phyloP scores from a whole-genome alignment of 495 filamentous ascomycete genomes.

The Penicillium canescens region DNA sequence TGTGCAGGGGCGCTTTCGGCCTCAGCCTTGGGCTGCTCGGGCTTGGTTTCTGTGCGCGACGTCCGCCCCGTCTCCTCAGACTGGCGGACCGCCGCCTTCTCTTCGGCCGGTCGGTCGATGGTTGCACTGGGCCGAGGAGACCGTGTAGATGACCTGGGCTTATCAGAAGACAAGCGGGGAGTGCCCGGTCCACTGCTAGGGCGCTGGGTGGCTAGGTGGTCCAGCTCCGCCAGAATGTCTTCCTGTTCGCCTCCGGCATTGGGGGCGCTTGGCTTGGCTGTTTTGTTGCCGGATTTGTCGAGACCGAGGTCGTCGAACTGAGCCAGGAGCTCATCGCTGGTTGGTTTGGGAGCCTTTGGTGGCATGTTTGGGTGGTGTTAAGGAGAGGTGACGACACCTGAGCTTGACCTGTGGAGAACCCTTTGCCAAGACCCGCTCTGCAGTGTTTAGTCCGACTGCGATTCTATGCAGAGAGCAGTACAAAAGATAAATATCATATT shows the following conservation, averaged over 20 bases:
- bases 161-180: conserved; percentile 67
- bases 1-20: conserved; percentile 27
- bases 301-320: conserved; percentile 75
- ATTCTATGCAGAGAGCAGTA: too few relatives aligned
- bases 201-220: conserved; percentile 69
- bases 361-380: conserved; percentile 36
- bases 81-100: conserved; percentile 60
- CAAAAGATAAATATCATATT: too few relatives aligned
- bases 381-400: conserved; percentile 37
- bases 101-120: conserved; percentile 61
- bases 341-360: conserved; percentile 55
- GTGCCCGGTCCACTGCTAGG: conserved; percentile 76
- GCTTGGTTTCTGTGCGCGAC: conserved; percentile 59
- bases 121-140: conserved; percentile 60
- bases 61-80: conserved; percentile 73
- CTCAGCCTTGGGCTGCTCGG: conserved; percentile 36
- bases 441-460: neutral
- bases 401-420: conserved; percentile 26
- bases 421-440: conserved; percentile 27
- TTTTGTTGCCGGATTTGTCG: conserved; percentile 35
- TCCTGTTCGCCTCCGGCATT: conserved; percentile 48
- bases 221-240: conserved; percentile 84
- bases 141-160: conserved; percentile 46
- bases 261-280: conserved; percentile 43
- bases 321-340: conserved; percentile 79